Base-by-base conservation (phyloP, 1,139 yeast species). In the Blastobotrys niveus region DNA sequence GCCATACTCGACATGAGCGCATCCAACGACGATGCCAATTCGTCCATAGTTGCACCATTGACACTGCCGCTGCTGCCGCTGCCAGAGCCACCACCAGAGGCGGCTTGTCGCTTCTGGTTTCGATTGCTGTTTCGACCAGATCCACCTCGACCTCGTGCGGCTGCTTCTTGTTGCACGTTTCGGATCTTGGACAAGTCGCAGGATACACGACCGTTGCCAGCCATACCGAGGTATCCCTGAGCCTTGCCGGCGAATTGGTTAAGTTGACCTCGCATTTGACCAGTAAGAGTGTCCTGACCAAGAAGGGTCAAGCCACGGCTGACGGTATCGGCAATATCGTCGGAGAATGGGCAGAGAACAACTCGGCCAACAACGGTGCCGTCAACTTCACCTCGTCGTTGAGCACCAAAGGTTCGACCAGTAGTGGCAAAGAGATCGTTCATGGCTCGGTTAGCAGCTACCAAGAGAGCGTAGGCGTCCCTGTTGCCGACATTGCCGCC, bases 331-430 rank as follows among this genome's bases (percentile, higher is more conserved):
- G 40, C 40, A 29, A 34, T 30, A 3, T 17, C 9, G 6, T 29
- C 24, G 4, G 45, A 15, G 25, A 41, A 34, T 27, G 45, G 45
- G 31, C 45, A 41, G 20, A 41, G 32, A 15, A 41, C 31, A 12
- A 29, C 27, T 9, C 24, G 15, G 10, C 29, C 34, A 29, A 41
- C 19, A 7, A 34, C 26, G 3, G 5, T 18, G 17, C 38, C 39
- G 21, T 41, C 45, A 3, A 40, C 40, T 18, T 14, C 45, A n/a
- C 15, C 29, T n/a, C 12, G 10, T 19, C 22, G 35, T n/a, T 9
- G 5, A 6, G 41, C 34, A 29, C 42, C 42, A 21, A 38, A 38
- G 18, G 35, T n/a, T 21, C 20, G 12, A n/a, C 42, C 42, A 20
- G 42, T 30, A 19, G 35, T 21, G 7, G 17, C 12, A 17, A 30